These are phyloP conservation scores for Fraxinus americana DNA, from an alignment of 257 asterid genomes.

Conservation along the genomic window DNA sequence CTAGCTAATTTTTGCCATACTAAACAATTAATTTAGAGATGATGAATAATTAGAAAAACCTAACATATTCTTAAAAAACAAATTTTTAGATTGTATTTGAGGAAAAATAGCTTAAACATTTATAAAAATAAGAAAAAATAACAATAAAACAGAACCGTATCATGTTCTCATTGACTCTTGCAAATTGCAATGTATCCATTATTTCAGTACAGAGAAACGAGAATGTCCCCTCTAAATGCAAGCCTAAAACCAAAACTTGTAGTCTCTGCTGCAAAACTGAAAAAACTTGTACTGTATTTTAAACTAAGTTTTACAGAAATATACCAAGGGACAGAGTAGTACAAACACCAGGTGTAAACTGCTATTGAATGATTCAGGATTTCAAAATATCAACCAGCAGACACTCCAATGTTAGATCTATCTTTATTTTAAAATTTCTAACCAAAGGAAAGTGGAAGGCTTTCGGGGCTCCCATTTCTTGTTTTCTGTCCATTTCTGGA, in stretches of 20 bases:
- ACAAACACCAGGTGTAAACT: neutral
- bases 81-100: no score
- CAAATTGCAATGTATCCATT: no score
- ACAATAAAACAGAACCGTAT: no score
- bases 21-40: no score
- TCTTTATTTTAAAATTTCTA: neutral
- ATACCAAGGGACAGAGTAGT: neutral
- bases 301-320: neutral
- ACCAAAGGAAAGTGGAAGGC: neutral
- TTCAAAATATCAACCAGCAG: neutral
- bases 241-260: neutral
- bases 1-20: no score
- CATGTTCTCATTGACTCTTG: no score
- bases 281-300: neutral
- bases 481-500: slow-evolving; percentile 1
- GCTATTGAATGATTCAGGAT: neutral
- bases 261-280: neutral
- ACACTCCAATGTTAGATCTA: neutral
- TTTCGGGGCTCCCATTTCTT: neutral
- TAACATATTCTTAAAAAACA: no score
- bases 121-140: no score
- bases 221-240: neutral
- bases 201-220: neutral
- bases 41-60: no score
- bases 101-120: no score